phyloP scores from a whole-genome alignment of 2,329 filamentous ascomycete species.

The Diaporthe longicolla region DNA sequence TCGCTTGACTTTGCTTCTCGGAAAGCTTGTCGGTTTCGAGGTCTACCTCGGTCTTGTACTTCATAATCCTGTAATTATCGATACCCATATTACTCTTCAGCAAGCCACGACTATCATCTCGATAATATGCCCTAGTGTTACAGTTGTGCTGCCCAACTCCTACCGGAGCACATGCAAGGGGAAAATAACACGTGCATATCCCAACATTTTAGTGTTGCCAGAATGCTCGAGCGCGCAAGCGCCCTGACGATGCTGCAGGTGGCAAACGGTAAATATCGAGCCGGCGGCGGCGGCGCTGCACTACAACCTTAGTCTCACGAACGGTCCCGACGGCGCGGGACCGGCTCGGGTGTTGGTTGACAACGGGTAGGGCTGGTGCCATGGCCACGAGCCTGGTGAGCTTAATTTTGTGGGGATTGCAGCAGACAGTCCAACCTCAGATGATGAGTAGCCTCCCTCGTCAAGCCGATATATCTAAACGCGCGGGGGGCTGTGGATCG shows the following conservation, averaged over 20 bases:
- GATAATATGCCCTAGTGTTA: background rate
- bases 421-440: no score
- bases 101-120: background rate
- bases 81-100: conserved; percentile 31
- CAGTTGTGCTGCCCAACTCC: background rate
- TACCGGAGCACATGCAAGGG: no score
- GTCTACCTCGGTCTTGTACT: background rate
- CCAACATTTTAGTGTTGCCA: no score
- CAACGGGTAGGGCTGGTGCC: conserved; percentile 6
- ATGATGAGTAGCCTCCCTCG: background rate
- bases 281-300: background rate
- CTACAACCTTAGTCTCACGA: background rate
- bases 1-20: background rate
- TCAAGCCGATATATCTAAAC: background rate
- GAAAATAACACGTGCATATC: background rate
- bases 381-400: background rate
- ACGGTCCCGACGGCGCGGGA: conserved; percentile 15
- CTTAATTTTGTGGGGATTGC: background rate
- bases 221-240: background rate
- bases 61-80: conserved; percentile 31
- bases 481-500: background rate
- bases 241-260: background rate
- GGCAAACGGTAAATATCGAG: background rate
- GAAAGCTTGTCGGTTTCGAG: background rate
- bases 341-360: conserved; percentile 14